Conservation (phyloP, 2,329 filamentous ascomycete species). For the Penicillium polonicum region DNA sequence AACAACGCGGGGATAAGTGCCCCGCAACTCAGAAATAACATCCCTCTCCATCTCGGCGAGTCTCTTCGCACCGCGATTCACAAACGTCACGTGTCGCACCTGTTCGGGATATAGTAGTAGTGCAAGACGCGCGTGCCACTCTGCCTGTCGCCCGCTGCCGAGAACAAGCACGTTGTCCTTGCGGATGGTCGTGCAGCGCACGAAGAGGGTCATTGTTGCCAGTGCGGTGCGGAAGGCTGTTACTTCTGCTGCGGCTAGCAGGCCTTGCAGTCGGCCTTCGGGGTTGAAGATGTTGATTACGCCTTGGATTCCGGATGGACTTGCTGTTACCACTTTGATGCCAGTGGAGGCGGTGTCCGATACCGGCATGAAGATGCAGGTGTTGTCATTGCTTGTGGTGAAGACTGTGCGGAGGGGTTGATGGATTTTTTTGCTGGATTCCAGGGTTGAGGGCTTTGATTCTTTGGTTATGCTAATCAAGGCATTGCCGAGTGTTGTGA, state of each 20-base stretch:
- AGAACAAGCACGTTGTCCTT: conserved; percentile 47
- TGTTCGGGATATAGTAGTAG: conserved; percentile 48
- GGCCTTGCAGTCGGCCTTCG: conserved; percentile 61
- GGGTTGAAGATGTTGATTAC: conserved; percentile 68
- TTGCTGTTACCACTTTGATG: conserved; percentile 68
- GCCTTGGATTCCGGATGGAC: conserved; percentile 54
- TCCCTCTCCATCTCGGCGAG: conserved; percentile 48
- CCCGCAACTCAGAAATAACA: conserved; percentile 35
- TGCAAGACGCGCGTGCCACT: conserved; percentile 52
- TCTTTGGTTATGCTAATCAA: conserved; percentile 34
- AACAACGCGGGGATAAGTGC: conserved; percentile 38
- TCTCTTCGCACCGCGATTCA: conserved; percentile 66
- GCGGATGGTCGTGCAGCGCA: conserved; percentile 38
- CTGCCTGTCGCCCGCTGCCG: conserved; percentile 51
- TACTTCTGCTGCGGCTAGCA: conserved; percentile 70
- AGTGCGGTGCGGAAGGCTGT: conserved; percentile 80
- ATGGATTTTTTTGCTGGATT: conserved; percentile 36
- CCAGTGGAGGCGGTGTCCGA: conserved; percentile 63
- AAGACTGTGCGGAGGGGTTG: conserved; percentile 47
- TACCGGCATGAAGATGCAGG: conserved; percentile 73
- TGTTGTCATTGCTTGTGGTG: conserved; percentile 44
- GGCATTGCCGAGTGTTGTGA: conserved; percentile 36
- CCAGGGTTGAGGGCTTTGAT: conserved; percentile 26
- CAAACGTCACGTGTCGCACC: conserved; percentile 67
- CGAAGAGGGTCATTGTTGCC: conserved; percentile 65